Percentiles rank a stretch among this genome's conserved stretches.
Evolutionary conservation across 106 monocot species (phyloP).

Genomic region (Dendrobium huoshanense): DNA sequence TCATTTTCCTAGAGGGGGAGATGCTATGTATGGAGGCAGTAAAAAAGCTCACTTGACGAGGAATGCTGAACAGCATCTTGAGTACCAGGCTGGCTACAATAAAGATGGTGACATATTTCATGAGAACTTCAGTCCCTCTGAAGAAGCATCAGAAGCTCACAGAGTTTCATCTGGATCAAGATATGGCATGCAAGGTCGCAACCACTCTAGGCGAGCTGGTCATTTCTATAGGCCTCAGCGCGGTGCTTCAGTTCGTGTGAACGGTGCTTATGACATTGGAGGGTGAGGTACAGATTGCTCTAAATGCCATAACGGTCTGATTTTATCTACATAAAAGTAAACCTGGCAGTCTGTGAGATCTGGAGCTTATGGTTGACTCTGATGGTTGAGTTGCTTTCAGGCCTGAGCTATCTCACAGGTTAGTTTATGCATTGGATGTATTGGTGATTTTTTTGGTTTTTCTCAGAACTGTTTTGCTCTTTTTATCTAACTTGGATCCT

Average conservation of each 20-base stretch:
- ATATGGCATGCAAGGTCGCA: not conserved
- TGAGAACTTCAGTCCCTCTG: not conserved
- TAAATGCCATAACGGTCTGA: not conserved
- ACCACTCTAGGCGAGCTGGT: not conserved
- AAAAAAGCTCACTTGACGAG: not conserved
- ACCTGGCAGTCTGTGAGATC: not conserved
- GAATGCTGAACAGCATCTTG: not conserved
- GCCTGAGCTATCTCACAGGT: not conserved
- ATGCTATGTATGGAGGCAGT: not conserved
- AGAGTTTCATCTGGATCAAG: not conserved
- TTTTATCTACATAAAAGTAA: not conserved
- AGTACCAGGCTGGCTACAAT: not conserved
- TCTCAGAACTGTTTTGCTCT: too few relatives aligned
- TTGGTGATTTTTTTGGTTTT: not conserved
- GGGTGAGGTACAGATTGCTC: not conserved
- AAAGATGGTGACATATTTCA: not conserved
- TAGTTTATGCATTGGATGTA: conserved; percentile 3
- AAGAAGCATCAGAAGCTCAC: not conserved
- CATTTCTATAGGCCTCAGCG: conserved; percentile 4
- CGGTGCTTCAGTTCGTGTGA: not conserved
- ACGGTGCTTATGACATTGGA: not conserved
- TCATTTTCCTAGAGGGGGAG: not conserved
- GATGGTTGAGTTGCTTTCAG: not conserved
- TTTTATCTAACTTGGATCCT: not conserved
- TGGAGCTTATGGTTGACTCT: not conserved